Percentiles rank a stretch among this genome's conserved stretches.
Evolutionary conservation across 345 rosid genomes (phyloP).

Genomic region (Rubroshorea leprosula): DNA sequence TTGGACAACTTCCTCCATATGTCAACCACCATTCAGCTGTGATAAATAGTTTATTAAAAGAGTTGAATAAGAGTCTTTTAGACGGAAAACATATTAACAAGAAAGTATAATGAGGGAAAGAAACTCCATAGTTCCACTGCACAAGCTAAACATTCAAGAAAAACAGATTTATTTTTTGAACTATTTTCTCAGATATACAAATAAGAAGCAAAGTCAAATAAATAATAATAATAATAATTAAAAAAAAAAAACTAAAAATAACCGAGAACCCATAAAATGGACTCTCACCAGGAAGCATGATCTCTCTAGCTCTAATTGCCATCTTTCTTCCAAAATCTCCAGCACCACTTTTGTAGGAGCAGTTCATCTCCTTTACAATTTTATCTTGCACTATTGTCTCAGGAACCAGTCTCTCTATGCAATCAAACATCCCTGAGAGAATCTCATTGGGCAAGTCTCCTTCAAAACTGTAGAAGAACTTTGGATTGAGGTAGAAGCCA

Average conservation of each 20-base stretch:
- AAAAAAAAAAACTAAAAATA: background rate
- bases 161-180: no score
- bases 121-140: no score
- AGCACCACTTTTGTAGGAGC: slow-evolving; percentile 62
- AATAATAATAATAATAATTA: no score
- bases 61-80: slow-evolving; percentile 8
- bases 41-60: slow-evolving; percentile 10
- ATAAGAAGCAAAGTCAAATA: background rate
- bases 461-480: slow-evolving; percentile 64
- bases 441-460: slow-evolving; percentile 68
- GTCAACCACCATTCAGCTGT: slow-evolving; percentile 98
- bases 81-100: slow-evolving; percentile 2
- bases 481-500: slow-evolving; percentile 90
- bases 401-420: slow-evolving; percentile 80
- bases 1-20: slow-evolving; percentile 87
- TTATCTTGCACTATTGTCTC: slow-evolving; percentile 66
- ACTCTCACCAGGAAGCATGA: slow-evolving; percentile 62
- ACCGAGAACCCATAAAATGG: slow-evolving; percentile 2
- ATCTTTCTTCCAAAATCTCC: slow-evolving; percentile 94
- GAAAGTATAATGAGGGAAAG: no score
- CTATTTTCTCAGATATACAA: no score
- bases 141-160: no score
- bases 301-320: slow-evolving; percentile 80
- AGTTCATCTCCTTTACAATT: slow-evolving; percentile 59
- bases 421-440: slow-evolving; percentile 65